A percentile compares a stretch with the other conserved stretches of the same genome.
Evolutionary conservation across 129 eudicot genomes (phyloP).

Genomic region (Rutidosis leptorrhynchoides): DNA sequence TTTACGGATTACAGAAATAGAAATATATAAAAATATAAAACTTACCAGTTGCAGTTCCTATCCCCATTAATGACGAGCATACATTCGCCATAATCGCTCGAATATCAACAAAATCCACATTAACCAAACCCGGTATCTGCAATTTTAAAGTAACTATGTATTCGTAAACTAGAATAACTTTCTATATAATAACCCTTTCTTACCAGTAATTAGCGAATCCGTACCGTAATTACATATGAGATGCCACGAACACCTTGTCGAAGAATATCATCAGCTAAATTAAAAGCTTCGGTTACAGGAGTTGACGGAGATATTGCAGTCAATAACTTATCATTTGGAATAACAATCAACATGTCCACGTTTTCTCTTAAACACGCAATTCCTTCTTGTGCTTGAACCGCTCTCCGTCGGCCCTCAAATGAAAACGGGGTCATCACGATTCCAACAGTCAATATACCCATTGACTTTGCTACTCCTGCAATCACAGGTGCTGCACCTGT

Average conservation of each 20-base stretch:
- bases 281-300: no score
- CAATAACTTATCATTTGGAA: no score
- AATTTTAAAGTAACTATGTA: conserved; percentile 9
- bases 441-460: conserved; percentile 94
- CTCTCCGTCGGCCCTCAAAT: conserved; percentile 79
- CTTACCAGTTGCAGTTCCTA: conserved; percentile 85
- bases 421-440: conserved; percentile 87
- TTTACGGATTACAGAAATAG: neutral
- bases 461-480: conserved; percentile 85
- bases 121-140: conserved; percentile 85
- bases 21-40: neutral
- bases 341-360: no score
- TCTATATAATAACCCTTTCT: no score
- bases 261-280: no score
- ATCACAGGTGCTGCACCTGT: conserved; percentile 90
- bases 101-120: conserved; percentile 98
- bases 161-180: no score
- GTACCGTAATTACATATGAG: conserved; percentile 93
- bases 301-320: no score
- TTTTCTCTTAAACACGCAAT: no score
- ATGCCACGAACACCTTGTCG: conserved; percentile 96
- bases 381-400: conserved; percentile 90
- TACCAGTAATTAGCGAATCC: conserved; percentile 3
- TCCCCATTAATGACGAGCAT: conserved; percentile 91
- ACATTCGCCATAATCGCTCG: conserved; percentile 93